phyloP scores from a whole-genome alignment of 1,284 basidiomycete genomes.

The Ustilago cynodontis region DNA sequence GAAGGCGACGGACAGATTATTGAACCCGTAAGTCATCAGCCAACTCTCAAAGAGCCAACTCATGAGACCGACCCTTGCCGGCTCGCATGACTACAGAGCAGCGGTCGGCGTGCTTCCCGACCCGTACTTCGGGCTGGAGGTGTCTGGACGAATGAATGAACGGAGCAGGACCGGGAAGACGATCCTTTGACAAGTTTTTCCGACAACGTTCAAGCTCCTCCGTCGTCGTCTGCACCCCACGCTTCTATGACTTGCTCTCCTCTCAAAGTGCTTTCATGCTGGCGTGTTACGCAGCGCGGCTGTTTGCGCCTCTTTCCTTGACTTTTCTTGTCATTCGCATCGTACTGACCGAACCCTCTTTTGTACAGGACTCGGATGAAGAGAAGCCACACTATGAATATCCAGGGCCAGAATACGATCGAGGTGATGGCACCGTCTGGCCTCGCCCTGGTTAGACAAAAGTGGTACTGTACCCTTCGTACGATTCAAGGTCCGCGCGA shows the following conservation, averaged over 20 bases:
- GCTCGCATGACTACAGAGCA: not conserved
- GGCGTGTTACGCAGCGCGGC: not conserved
- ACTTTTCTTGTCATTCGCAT: not conserved
- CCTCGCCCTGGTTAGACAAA: slow-evolving; percentile 36
- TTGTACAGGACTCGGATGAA: slow-evolving; percentile 59
- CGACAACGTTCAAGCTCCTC: slow-evolving; percentile 10
- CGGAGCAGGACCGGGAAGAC: not conserved
- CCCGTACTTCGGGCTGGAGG: not conserved
- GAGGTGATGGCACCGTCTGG: slow-evolving; percentile 55
- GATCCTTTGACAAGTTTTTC: slow-evolving; percentile 20
- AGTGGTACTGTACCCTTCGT: not conserved
- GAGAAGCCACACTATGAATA: slow-evolving; percentile 59
- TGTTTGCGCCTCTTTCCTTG: not conserved
- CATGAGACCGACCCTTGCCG: too few relatives aligned
- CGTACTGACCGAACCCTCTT: slow-evolving; percentile 8
- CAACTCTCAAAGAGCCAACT: too few relatives aligned
- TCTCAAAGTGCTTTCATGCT: slow-evolving; percentile 26
- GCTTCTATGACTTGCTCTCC: slow-evolving; percentile 6
- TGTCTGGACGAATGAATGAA: not conserved
- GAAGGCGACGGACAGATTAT: slow-evolving; percentile 69
- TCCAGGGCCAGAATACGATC: slow-evolving; percentile 55
- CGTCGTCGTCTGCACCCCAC: not conserved
- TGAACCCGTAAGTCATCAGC: slow-evolving; percentile 57
- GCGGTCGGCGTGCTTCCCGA: not conserved
- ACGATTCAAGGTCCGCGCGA: slow-evolving; percentile 9